Evolutionary conservation across 495 filamentous ascomycete genomes (phyloP), one percentile per base, ranked within the genome.

Genomic region (Neurospora sp.): DNA sequence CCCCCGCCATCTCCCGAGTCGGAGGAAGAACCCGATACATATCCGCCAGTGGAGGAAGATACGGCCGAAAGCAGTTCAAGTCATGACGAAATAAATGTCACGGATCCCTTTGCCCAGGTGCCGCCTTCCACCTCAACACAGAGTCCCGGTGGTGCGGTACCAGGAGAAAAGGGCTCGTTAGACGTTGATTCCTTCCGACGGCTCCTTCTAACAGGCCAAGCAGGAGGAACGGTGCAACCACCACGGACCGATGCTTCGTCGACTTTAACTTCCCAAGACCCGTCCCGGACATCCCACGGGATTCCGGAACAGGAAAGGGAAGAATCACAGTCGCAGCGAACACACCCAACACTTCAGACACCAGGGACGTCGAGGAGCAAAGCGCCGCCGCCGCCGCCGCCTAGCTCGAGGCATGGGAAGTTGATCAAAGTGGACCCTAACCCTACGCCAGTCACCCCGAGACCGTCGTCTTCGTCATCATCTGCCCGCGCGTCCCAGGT

Each of bases 361-460:
- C 69, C 75, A 16, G 7, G 68, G 1, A 45, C 69, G 12, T 16
- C 47, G 4, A 73, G 70, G 27, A 85, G 83, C 75, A 83, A 83
- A 72, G 84, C 85, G 18, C 86, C 88, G 10, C 73, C 79, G 7
- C 77, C 78, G 10, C 88, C 88, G 18, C 86, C 88, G 35, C 90
- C 90, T 2, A 89, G 82, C 75, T 90, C 85, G 47, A 87, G 90
- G 71, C 90, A 92, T 81, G 91, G 91, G 7, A 91, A 89, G 77
- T 80, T 88, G n/a, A 91, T 93, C 59, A 87, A 82, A 74, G 74
- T 80, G 35, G 81, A 78, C 71, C 35, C 35, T 37, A 37, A 37
- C 35, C 35, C 35, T 37, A 39, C 68, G 18, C 73, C 74, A 8
- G 68, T 20, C 10, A 22, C 40, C 2, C 18, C 61, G 1, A 72